Evolutionary conservation across 2,329 filamentous ascomycete genomes (phyloP).

Genomic region (Pestalotiopsis sp.): DNA sequence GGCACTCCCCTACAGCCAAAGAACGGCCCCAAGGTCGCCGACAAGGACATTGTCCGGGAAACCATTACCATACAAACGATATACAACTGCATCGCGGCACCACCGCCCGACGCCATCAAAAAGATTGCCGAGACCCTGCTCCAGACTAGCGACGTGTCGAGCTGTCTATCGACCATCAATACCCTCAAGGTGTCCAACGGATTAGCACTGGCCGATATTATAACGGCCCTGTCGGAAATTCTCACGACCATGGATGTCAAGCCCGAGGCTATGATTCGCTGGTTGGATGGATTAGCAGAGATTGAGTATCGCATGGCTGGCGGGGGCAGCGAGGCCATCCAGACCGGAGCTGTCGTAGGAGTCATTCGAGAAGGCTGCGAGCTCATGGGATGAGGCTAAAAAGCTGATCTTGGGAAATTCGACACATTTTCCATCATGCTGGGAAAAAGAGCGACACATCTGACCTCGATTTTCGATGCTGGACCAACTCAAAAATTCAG

Average conservation of each 20-base stretch:
- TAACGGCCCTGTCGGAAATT: slow-evolving; percentile 84
- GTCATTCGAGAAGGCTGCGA: slow-evolving; percentile 87
- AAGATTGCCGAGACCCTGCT: slow-evolving; percentile 85
- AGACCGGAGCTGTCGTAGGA: slow-evolving; percentile 91
- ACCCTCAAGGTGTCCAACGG: slow-evolving; percentile 84
- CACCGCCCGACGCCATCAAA: slow-evolving; percentile 84
- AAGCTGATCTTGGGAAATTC: background rate
- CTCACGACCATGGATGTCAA: slow-evolving; percentile 81
- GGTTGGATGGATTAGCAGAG: slow-evolving; percentile 88
- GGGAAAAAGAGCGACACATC: background rate
- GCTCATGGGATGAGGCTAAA: slow-evolving; percentile 42
- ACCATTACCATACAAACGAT: slow-evolving; percentile 87
- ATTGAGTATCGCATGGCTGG: slow-evolving; percentile 90
- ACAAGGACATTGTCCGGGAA: slow-evolving; percentile 73
- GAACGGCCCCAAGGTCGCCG: slow-evolving; percentile 59
- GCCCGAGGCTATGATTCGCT: slow-evolving; percentile 83
- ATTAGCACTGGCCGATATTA: slow-evolving; percentile 88
- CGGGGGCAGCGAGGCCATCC: slow-evolving; percentile 83
- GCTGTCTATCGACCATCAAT: slow-evolving; percentile 86
- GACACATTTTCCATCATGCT: background rate
- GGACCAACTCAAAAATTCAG: background rate
- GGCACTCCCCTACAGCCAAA: slow-evolving; percentile 69
- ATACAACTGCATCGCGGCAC: slow-evolving; percentile 96
- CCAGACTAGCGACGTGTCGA: slow-evolving; percentile 83
- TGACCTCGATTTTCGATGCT: background rate